A percentile compares a stretch with the other conserved stretches of the same genome.
phyloP scores from a whole-genome alignment of 148 eudicot species.

The Vaccinium vitisidaea region DNA sequence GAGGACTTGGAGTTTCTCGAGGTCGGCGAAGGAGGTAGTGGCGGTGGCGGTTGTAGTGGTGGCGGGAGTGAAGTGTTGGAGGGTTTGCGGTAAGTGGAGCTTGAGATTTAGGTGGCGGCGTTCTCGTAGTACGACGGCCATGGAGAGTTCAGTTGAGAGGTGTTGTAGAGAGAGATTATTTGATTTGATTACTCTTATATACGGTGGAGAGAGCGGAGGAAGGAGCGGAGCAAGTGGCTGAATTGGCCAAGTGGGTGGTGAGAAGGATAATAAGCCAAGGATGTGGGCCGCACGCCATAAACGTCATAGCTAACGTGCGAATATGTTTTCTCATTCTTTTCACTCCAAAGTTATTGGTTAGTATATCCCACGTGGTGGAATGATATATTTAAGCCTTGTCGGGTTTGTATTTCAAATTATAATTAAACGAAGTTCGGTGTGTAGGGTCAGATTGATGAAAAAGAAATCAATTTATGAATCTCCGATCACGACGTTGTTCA shows the following conservation, averaged over 20 bases:
- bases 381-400: too few species aligned
- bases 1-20: conserved; percentile 57
- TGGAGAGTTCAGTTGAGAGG: neutral
- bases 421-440: too few species aligned
- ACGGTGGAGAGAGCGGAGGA: too few species aligned
- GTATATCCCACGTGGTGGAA: too few species aligned
- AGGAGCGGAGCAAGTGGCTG: too few species aligned
- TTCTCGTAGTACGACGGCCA: conserved; percentile 39
- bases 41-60: conserved; percentile 19
- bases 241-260: too few species aligned
- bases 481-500: too few species aligned
- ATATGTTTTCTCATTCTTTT: neutral
- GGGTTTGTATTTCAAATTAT: too few species aligned
- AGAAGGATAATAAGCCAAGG: neutral
- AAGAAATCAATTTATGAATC: too few species aligned
- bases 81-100: conserved; percentile 54
- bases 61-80: conserved; percentile 36
- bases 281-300: neutral
- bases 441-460: too few species aligned
- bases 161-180: neutral
- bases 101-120: conserved; percentile 61
- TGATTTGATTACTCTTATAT: too few species aligned
- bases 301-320: neutral
- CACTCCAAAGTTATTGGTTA: too few species aligned
- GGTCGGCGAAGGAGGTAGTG: conserved; percentile 36